phyloP scores from a whole-genome alignment of 345 rosid species.

The Boechera divaricarpa region DNA sequence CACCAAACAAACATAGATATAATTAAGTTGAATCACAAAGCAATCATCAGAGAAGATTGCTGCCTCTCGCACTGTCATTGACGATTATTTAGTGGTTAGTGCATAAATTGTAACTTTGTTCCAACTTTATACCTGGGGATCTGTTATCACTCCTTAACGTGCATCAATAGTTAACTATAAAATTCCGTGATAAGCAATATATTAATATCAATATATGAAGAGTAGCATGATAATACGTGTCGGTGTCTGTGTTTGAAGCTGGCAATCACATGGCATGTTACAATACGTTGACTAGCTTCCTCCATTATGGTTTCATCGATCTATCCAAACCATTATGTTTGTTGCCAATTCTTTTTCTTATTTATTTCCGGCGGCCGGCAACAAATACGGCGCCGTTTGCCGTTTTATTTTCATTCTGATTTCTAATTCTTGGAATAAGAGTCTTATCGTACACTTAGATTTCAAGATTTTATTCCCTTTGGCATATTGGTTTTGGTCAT shows the following conservation, averaged over 20 bases:
- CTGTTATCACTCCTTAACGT: conserved; percentile 30
- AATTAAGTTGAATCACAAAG: conserved; percentile 4
- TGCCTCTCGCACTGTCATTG: conserved; percentile 37
- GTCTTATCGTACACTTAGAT: not conserved
- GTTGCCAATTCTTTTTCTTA: conserved; percentile 12
- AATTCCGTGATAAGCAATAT: not conserved
- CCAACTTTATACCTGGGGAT: conserved; percentile 25
- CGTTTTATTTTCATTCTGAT: conserved; percentile 1
- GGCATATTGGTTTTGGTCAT: conserved; percentile 13
- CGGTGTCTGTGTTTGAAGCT: conserved; percentile 46
- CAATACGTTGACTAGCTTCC: conserved; percentile 41
- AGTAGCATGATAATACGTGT: conserved; percentile 35
- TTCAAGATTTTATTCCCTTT: conserved; percentile 20
- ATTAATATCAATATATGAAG: not conserved
- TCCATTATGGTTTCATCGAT: conserved; percentile 35
- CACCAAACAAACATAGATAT: conserved; percentile 15
- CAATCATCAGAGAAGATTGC: conserved; percentile 36
- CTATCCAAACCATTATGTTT: conserved; percentile 44
- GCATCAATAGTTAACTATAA: conserved; percentile 27
- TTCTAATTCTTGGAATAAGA: not conserved
- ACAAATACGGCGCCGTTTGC: conserved; percentile 33
- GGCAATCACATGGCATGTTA: conserved; percentile 75
- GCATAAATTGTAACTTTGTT: conserved; percentile 35
- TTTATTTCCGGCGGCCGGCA: conserved; percentile 37
- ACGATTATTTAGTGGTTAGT: conserved; percentile 31